Evolutionary conservation across 176 grass and related monocot species (phyloP), one percentile per base, ranked within the genome.

Genomic region (Triticum timopheevii): DNA sequence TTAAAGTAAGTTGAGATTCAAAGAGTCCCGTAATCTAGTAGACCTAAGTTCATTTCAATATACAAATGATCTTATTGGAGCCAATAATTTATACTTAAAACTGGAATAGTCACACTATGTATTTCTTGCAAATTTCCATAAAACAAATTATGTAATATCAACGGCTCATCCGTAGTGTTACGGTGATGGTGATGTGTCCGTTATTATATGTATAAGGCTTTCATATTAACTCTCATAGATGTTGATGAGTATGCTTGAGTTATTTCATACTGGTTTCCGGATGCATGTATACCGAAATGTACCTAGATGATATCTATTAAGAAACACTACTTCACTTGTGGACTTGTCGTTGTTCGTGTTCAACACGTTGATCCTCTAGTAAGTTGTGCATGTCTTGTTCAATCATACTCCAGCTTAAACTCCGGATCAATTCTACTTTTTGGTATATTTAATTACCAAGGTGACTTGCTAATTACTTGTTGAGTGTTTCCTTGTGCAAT

Each of bases 401-500:
- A 40, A 78, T 24, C 49, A 49, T 71, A 38, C n/a, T 71, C 63
- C 66, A 69, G 7, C 5, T 59, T 59, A 45, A 7, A 54, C 16
- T 24, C 33, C 6, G 33, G 62, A 83, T 31, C 58, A 40, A 78
- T 71, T 71, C 64, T 71, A 71, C 22, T n/a, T 7, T 59, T 24
- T 6, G 24, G 20, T 27, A 64, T 25, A 73, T 39, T 73, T 49
- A 88, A 61, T 83, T 40, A 24, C 31, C 28, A 27, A 47, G 38
- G 75, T 30, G 7, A 79, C 74, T 80, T 80, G 15, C 66, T 73
- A 78, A 84, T 27, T n/a, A 39, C 66, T 54, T 73, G 54, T 44
- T 50, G 38, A 78, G 52, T 84, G 73, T 36, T 84, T 83, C 70
- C 81, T 50, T 64, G 38, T 63, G 35, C 82, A 84, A 62, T 84